Evolutionary conservation across 2,329 filamentous ascomycete genomes (phyloP).

Genomic region (Monilinia aucupariae): DNA sequence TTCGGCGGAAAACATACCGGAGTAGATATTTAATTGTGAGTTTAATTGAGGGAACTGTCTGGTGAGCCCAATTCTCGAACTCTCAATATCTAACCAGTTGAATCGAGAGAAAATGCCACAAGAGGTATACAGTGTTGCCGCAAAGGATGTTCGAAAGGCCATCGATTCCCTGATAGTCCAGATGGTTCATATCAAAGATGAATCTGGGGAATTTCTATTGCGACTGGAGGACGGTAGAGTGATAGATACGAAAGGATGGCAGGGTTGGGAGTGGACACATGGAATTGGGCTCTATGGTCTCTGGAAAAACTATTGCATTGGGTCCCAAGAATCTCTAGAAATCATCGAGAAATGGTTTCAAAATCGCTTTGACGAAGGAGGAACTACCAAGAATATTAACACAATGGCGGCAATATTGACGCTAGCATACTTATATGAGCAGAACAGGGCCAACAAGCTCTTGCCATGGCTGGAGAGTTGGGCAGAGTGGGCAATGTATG

Average conservation of each 20-base stretch:
- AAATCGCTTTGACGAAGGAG: constrained; percentile 46
- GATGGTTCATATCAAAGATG: constrained; percentile 72
- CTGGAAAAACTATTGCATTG: constrained; percentile 73
- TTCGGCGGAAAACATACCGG: constrained; percentile 7
- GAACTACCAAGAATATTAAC: constrained; percentile 75
- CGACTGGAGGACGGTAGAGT: constrained; percentile 65
- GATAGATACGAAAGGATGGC: constrained; percentile 70
- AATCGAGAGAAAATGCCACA: constrained; percentile 15
- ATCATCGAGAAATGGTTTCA: constrained; percentile 72
- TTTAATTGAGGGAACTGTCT: not conserved
- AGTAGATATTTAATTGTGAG: constrained; percentile 1
- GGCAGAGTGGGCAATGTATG: constrained; percentile 79
- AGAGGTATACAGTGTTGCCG: constrained; percentile 40
- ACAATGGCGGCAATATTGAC: constrained; percentile 77
- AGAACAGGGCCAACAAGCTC: constrained; percentile 62
- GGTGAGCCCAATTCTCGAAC: not conserved
- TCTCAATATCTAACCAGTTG: not conserved
- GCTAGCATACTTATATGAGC: constrained; percentile 72
- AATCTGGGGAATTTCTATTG: constrained; percentile 67
- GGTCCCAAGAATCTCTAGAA: constrained; percentile 51
- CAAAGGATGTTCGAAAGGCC: constrained; percentile 44
- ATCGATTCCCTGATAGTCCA: constrained; percentile 66
- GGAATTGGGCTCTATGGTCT: constrained; percentile 75
- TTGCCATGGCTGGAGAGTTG: constrained; percentile 73
- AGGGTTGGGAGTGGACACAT: constrained; percentile 80